Base-by-base conservation (phyloP, 805 yeast species). In the Metschnikowia santaceciliae region DNA sequence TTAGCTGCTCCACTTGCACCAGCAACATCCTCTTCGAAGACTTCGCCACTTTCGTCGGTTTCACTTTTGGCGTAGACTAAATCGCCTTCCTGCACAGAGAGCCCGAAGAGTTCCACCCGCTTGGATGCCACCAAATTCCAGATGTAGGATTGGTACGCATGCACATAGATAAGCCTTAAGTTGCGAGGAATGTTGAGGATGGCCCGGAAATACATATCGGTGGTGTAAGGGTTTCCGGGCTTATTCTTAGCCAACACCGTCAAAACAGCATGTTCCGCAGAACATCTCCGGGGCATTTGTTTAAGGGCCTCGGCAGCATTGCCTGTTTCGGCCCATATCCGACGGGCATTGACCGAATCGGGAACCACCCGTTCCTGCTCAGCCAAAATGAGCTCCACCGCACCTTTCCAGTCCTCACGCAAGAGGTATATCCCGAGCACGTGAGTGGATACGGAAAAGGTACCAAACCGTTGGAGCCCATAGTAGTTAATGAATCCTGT, bases 391-490 rank as follows among this genome's bases (percentile, higher is more conserved):
- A 91, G 70, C 49, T 88, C 87, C 5, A 78, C 92, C 1, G 95
- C 97, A 13, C 74, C 77, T 59, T 86, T 79, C 90, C 96, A 94
- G 50, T 90, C 83, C 34, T 80, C 81, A 45, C 81, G 75, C 46
- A 94, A 70, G 26, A 92, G 74, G 54, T 77, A 77, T 54, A 80
- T 81, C 45, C 99, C 99, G 48, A 91, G 76, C 32, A 77, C 79
- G 67, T 94, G 97, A 0, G 99, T 91, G 2, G 98, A 89, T 30
- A 90, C 77, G 11, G 97, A 88, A 63, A 90, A 92, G 0, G 99
- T 91, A 30, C 99, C 99, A 66, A 94, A 94, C 63, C 99, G 76
- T 73, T 94, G 99, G 91, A 94, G 86, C n/a, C 99, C 99, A 66
- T 80, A 94, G 64, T 94, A 94, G 67, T 94, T 94, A 56, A 94